phyloP scores from a whole-genome alignment of 148 eudicot genomes.

The Nepenthes gracilis region DNA sequence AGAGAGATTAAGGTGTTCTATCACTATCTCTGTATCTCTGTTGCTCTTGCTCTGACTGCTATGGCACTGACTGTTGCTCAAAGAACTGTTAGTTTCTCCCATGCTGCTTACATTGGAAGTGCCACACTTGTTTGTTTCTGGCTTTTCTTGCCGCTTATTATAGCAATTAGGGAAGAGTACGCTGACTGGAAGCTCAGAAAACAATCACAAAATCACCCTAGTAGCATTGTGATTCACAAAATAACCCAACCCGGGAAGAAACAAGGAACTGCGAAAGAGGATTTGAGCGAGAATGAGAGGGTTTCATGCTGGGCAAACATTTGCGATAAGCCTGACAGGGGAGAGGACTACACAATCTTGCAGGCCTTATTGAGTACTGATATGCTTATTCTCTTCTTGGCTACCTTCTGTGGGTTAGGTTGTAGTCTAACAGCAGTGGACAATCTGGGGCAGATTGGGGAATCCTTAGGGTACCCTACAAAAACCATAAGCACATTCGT shows the following conservation, averaged over 20 bases:
- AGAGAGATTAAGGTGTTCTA: conserved; percentile 29
- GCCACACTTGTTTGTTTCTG: conserved; percentile 13
- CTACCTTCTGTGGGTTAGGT: conserved; percentile 37
- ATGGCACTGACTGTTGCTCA: conserved; percentile 21
- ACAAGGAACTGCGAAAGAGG: neutral
- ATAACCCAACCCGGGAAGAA: neutral
- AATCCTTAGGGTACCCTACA: conserved; percentile 7
- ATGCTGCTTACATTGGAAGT: conserved; percentile 5
- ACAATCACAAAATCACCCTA: neutral
- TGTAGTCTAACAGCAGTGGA: conserved; percentile 31
- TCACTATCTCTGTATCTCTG: conserved; percentile 20
- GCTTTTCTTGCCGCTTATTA: conserved; percentile 9
- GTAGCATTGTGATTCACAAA: neutral
- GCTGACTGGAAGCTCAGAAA: conserved; percentile 7
- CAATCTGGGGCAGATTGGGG: conserved; percentile 50
- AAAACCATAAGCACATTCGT: conserved; percentile 12
- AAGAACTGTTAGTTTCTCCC: conserved; percentile 2
- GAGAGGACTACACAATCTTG: conserved; percentile 38
- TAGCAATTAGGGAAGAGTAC: conserved; percentile 11
- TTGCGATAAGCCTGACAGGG: conserved; percentile 27
- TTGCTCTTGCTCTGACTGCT: conserved; percentile 18
- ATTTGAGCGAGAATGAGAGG: neutral
- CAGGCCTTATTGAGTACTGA: conserved; percentile 40
- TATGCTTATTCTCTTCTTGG: conserved; percentile 32
- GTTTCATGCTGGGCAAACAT: conserved; percentile 14